Conservation (phyloP, 1,284 basidiomycete species). For the Fomitopsis schrenkii region DNA sequence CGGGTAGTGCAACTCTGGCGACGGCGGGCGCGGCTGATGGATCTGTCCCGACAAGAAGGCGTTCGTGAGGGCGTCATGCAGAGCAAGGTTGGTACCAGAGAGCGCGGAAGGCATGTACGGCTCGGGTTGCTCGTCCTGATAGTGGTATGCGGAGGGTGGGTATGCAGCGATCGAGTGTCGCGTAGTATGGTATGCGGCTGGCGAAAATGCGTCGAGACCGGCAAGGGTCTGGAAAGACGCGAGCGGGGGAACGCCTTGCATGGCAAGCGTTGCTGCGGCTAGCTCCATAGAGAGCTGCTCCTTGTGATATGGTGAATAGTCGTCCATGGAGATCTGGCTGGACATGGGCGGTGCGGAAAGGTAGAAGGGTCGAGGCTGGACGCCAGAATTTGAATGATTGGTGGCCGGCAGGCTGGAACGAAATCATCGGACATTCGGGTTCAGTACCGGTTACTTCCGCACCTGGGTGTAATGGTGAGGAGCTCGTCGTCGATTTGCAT, state of each 20-base stretch:
- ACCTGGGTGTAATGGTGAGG: neutral
- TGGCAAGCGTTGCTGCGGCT: conserved; percentile 1
- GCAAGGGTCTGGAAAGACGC: neutral
- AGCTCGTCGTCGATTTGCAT: neutral
- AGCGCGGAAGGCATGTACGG: neutral
- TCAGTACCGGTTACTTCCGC: neutral
- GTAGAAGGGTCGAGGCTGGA: neutral
- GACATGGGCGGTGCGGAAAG: neutral
- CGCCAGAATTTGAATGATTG: neutral
- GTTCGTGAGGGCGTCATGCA: conserved; percentile 4
- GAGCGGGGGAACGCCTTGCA: neutral
- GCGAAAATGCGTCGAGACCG: neutral
- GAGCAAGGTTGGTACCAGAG: conserved; percentile 1
- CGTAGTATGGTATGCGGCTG: neutral
- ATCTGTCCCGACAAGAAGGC: neutral
- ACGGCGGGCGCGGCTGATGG: neutral
- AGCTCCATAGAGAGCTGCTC: conserved; percentile 3
- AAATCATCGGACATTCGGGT: neutral
- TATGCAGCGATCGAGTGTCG: neutral
- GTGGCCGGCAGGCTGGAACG: neutral
- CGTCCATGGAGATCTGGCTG: neutral
- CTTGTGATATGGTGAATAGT: neutral
- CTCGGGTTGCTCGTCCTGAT: neutral
- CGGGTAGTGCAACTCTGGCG: neutral
- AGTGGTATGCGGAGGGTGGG: neutral